Conservation (phyloP, 2,329 filamentous ascomycete species). For the Pyrenophora teres region DNA sequence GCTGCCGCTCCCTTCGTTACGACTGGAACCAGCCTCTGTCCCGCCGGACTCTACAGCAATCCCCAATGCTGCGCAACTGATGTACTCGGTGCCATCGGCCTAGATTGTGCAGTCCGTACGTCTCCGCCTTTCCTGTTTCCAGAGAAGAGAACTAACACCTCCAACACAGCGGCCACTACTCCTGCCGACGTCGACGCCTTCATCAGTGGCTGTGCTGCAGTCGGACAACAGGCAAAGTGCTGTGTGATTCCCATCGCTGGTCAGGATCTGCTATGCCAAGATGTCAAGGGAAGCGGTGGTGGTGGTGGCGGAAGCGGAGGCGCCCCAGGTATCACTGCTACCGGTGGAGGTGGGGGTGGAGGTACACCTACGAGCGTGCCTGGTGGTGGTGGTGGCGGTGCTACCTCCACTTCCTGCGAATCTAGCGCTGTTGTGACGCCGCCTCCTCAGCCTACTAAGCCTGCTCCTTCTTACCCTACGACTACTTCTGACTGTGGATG, state of each 20-base stretch:
- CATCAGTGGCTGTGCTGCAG: too few relatives aligned
- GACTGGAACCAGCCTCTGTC: slow-evolving; percentile 3
- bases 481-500: slow-evolving; percentile 1
- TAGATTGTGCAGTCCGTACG: slow-evolving; percentile 14
- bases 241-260: too few relatives aligned
- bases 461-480: not conserved
- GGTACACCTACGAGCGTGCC: too few relatives aligned
- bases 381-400: too few relatives aligned
- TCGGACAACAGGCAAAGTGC: too few relatives aligned
- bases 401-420: too few relatives aligned
- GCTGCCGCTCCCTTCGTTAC: slow-evolving; percentile 5
- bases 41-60: slow-evolving; percentile 7
- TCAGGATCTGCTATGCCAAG: too few relatives aligned
- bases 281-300: too few relatives aligned
- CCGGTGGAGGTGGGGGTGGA: too few relatives aligned
- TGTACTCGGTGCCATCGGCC: slow-evolving; percentile 2
- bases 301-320: too few relatives aligned
- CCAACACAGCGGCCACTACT: not conserved
- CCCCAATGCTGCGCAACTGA: slow-evolving; percentile 18
- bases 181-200: not conserved
- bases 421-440: not conserved
- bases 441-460: not conserved
- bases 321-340: too few relatives aligned
- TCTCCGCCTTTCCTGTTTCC: not conserved
- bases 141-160: not conserved